phyloP scores from a whole-genome alignment of 805 yeast species.

The Blastobotrys peoriensis region DNA sequence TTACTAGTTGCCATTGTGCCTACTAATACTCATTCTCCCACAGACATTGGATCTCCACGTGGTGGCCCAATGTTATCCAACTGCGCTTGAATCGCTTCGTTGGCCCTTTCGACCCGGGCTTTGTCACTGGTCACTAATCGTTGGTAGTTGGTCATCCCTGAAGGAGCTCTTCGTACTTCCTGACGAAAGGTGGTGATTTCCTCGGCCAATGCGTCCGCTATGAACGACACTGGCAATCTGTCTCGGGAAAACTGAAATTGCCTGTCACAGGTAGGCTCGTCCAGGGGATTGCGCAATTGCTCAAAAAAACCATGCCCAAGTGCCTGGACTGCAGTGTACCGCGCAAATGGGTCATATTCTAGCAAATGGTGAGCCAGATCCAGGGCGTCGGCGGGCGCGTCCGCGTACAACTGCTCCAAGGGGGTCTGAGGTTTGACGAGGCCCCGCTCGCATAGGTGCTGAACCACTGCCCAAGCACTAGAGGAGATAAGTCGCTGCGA shows the following conservation, averaged over 20 bases:
- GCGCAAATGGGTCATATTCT: constrained; percentile 54
- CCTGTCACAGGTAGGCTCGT: constrained; percentile 48
- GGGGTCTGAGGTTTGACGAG: constrained; percentile 5
- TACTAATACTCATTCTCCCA: not conserved
- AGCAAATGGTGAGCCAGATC: constrained; percentile 51
- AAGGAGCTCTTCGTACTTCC: constrained; percentile 12
- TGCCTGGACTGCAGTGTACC: constrained; percentile 53
- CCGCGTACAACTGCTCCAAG: constrained; percentile 47
- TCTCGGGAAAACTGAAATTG: constrained; percentile 70
- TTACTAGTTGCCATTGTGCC: not conserved
- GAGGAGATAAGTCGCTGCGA: constrained; percentile 22
- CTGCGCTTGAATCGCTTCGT: not conserved
- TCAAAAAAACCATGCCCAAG: constrained; percentile 52
- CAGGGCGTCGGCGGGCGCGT: constrained; percentile 44
- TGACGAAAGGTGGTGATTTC: constrained; percentile 16
- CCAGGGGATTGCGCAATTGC: constrained; percentile 45
- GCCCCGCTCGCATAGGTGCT: not conserved
- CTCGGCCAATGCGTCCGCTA: constrained; percentile 9
- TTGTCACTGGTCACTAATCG: too few relatives aligned
- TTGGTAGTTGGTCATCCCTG: not conserved
- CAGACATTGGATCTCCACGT: too few relatives aligned
- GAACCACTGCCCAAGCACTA: not conserved
- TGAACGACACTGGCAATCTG: constrained; percentile 16
- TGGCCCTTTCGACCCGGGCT: not conserved
- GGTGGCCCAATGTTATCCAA: not conserved